These are phyloP conservation scores for Alternaria sp. DNA, from an alignment of 2,329 filamentous ascomycete species.

Conservation along the genomic window DNA sequence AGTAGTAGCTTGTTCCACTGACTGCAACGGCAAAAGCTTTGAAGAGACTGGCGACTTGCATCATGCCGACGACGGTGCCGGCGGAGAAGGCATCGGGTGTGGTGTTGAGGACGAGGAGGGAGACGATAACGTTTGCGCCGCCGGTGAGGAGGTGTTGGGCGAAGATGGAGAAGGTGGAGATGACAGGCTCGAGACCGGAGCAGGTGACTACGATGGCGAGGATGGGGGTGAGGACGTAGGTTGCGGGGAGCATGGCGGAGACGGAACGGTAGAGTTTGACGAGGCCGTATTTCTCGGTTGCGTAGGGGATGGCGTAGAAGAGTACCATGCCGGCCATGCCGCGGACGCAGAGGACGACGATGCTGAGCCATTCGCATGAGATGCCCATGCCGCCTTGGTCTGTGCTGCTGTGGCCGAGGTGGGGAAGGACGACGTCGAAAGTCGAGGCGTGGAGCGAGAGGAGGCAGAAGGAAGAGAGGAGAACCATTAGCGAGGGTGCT, in stretches of 20 bases:
- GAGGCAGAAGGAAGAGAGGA: conserved; percentile 58
- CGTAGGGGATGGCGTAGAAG: conserved; percentile 44
- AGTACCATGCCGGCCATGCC: conserved; percentile 50
- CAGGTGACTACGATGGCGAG: conserved; percentile 46
- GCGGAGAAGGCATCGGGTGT: conserved; percentile 56
- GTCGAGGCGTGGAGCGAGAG: conserved; percentile 63
- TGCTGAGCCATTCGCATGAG: conserved; percentile 53
- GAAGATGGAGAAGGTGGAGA: conserved; percentile 51
- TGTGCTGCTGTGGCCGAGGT: conserved; percentile 54
- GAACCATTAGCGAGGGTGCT: conserved; percentile 53
- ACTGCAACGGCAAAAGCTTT: conserved; percentile 56
- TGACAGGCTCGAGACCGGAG: conserved; percentile 42
- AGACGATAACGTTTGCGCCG: conserved; percentile 51
- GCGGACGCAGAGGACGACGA: conserved; percentile 52
- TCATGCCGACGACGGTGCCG: conserved; percentile 56
- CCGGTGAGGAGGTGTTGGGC: conserved; percentile 52
- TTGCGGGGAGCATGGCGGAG: conserved; percentile 48
- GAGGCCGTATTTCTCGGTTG: conserved; percentile 49
- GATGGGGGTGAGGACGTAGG: conserved; percentile 51
- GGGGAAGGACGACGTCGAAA: conserved; percentile 57
- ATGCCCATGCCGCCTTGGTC: conserved; percentile 55
- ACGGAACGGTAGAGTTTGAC: conserved; percentile 52
- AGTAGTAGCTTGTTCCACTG: conserved; percentile 53
- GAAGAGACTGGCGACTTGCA: conserved; percentile 55
- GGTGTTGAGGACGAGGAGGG: conserved; percentile 56